These are phyloP conservation scores for Epichloe amarillans DNA, from an alignment of 2,329 filamentous ascomycete genomes.

Conservation along the genomic window DNA sequence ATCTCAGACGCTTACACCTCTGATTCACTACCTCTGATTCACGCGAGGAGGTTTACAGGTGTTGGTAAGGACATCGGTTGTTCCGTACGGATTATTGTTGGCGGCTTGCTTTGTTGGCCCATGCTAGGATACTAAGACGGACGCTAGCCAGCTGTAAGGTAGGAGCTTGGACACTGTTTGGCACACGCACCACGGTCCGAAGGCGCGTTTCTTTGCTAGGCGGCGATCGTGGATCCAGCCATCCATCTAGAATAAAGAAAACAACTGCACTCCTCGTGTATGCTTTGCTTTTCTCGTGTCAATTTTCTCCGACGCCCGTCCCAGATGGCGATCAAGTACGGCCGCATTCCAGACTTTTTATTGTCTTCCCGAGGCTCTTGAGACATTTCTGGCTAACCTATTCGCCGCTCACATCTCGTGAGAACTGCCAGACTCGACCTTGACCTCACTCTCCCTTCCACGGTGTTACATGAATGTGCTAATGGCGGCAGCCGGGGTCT, in stretches of 20 bases:
- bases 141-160: neutral
- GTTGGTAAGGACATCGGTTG: neutral
- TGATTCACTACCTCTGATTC: constrained; percentile 9
- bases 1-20: constrained; percentile 6
- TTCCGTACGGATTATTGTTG: neutral
- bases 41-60: neutral
- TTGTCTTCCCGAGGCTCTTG: neutral
- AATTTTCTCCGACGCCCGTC: no score
- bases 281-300: neutral
- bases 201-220: neutral
- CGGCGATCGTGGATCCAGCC: neutral
- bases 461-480: no score
- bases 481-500: no score
- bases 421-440: no score
- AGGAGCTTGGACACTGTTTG: neutral
- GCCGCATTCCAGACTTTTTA: neutral
- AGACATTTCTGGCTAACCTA: neutral
- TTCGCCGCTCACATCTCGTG: neutral
- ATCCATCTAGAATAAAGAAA: neutral
- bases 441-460: no score
- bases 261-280: neutral
- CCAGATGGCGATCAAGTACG: neutral
- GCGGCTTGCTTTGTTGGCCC: neutral
- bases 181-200: neutral
- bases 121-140: neutral